Percentiles rank a stretch among this genome's conserved stretches.
Evolutionary conservation across 2,329 filamentous ascomycete genomes (phyloP).

Genomic region (Cladophialophora yegresii): DNA sequence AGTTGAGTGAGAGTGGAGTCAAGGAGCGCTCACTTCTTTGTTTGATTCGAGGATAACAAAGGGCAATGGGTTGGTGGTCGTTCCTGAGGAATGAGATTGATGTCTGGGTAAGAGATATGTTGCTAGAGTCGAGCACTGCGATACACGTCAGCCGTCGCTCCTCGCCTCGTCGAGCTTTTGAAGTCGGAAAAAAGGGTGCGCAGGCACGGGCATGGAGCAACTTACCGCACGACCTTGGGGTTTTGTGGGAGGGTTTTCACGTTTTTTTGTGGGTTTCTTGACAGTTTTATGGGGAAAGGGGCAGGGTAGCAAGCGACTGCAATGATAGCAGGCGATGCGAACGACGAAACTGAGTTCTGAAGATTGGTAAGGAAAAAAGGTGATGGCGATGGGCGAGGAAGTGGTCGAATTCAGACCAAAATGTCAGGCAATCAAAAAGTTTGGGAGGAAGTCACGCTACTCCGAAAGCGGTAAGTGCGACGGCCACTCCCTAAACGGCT

Average conservation of each 20-base stretch:
- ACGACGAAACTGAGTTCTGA: conserved; percentile 29
- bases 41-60: conserved; percentile 20
- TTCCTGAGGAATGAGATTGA: conserved; percentile 16
- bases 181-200: conserved; percentile 24
- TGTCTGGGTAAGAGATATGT: conserved; percentile 26
- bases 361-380: conserved; percentile 24
- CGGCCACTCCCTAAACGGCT: background rate
- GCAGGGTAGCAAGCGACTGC: conserved; percentile 38
- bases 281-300: conserved; percentile 40
- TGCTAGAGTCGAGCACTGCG: conserved; percentile 31
- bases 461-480: conserved; percentile 22
- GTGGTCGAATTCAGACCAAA: conserved; percentile 34
- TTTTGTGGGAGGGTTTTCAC: conserved; percentile 44
- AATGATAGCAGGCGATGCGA: conserved; percentile 32
- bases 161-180: background rate
- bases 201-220: conserved; percentile 17
- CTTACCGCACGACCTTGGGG: conserved; percentile 36
- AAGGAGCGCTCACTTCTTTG: conserved; percentile 28
- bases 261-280: conserved; percentile 41
- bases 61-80: conserved; percentile 17
- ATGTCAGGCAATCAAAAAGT: conserved; percentile 33
- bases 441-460: conserved; percentile 21
- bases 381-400: conserved; percentile 28
- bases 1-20: background rate
- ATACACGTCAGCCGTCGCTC: conserved; percentile 17